Conservation (phyloP, 1,284 basidiomycete species). For the Amylostereum areolatum region DNA sequence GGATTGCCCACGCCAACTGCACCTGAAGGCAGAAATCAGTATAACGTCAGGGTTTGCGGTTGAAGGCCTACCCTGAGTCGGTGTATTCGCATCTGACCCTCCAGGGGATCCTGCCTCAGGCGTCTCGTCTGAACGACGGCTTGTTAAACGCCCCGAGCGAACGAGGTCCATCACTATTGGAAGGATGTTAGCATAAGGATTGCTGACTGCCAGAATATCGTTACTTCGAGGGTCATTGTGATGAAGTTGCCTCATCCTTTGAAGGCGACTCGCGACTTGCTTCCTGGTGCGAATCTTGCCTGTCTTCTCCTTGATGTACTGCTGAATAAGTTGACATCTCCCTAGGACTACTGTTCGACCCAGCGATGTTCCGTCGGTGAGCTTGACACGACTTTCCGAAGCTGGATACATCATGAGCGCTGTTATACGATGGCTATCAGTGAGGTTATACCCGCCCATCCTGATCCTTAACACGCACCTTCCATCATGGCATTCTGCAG, state of each 20-base stretch:
- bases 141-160: not conserved
- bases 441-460: not conserved
- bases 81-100: not conserved
- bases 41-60: not conserved
- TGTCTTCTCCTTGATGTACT: slow-evolving; percentile 12
- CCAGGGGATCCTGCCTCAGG: not conserved
- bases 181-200: not conserved
- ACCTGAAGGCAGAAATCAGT: not conserved
- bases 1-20: no score
- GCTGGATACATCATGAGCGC: slow-evolving; percentile 10
- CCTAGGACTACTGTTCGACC: slow-evolving; percentile 1
- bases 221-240: slow-evolving; percentile 11
- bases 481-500: not conserved
- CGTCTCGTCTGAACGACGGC: no score
- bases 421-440: not conserved
- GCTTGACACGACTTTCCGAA: slow-evolving; percentile 10
- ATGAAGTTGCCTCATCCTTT: slow-evolving; percentile 11
- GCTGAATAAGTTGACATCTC: slow-evolving; percentile 15
- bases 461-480: not conserved
- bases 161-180: slow-evolving; percentile 5
- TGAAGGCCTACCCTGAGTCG: not conserved
- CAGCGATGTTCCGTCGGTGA: not conserved
- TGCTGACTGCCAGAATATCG: not conserved
- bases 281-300: slow-evolving; percentile 14
- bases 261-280: slow-evolving; percentile 16